These are phyloP conservation scores for Gorgonomyces haynaldii DNA, from an alignment of 192 early-diverging fungal species.

Conservation along the genomic window DNA sequence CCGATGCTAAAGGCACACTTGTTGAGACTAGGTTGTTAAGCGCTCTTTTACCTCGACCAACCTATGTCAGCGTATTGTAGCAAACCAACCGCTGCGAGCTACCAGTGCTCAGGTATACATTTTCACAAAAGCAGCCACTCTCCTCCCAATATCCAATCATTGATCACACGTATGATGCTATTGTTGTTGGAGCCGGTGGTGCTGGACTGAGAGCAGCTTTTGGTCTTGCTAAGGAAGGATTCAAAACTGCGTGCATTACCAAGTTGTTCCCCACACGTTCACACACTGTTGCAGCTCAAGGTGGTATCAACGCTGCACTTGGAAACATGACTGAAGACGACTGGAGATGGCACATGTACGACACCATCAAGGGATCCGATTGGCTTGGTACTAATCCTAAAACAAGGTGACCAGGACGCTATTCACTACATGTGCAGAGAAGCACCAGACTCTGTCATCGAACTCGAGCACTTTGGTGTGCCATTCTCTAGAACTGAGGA, in stretches of 20 bases:
- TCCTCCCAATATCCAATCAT: slow-evolving; percentile 82
- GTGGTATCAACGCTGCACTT: slow-evolving; percentile 97
- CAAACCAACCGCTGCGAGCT: too few species aligned
- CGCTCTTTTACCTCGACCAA: too few species aligned
- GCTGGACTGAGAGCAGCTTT: slow-evolving; percentile 96
- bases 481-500: slow-evolving; percentile 97
- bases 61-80: too few species aligned
- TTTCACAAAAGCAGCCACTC: slow-evolving; percentile 20
- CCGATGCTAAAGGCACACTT: too few species aligned
- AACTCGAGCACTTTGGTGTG: slow-evolving; percentile 96
- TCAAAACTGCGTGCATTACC: slow-evolving; percentile 96
- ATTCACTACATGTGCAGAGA: slow-evolving; percentile 99
- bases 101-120: too few species aligned
- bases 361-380: slow-evolving; percentile 97
- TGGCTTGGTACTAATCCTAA: too few species aligned
- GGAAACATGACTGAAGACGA: slow-evolving; percentile 99
- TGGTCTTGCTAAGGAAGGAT: slow-evolving; percentile 72
- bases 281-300: slow-evolving; percentile 97
- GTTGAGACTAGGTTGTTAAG: too few species aligned
- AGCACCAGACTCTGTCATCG: slow-evolving; percentile 87
- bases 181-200: slow-evolving; percentile 96
- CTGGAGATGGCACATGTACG: slow-evolving; percentile 99
- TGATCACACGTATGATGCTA: slow-evolving; percentile 97
- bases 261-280: slow-evolving; percentile 98
- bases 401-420: slow-evolving; percentile 97